Base-by-base conservation (phyloP, 2,329 filamentous ascomycete genomes). In the Dendryphion nanum region DNA sequence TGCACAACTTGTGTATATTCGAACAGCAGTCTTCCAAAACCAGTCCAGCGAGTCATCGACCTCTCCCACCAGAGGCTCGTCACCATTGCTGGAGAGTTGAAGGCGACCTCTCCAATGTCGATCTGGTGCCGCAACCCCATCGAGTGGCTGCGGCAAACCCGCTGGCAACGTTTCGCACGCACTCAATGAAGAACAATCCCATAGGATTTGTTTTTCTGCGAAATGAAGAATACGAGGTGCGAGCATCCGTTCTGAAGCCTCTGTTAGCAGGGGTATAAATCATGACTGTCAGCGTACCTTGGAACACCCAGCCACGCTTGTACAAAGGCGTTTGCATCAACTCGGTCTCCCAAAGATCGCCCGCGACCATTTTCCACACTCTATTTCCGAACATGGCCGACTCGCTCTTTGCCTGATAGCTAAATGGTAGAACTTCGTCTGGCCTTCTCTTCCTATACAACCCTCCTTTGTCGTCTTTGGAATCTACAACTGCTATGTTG, bases 401-500 rank as follows among this genome's bases (percentile, higher is more conserved):
- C 6, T 30, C 29, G 3, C 30, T 41, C 4, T 29, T 16, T 3
- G 42, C 19, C 14, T 40, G 15, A 20, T 48, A 59, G n/a, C 21
- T 32, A 3, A 40, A 42, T 1, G 51, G 51, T 4, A 46, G 20
- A 10, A 61, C 33, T 6, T 45, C 39, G 2, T 37, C 7, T 2
- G 47, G 40, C 7, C 48, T 36, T 21, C 59, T 44, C 1, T 30
- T 6, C 2, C 59, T 48, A 32, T 55, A 62, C 2, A 48, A 18
- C 1, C 59, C 59, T 6, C 50, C 45, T 1, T 15, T 26, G n/a
- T 44, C 43, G 26, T 55, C 42, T 2, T 12, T 7, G 0, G 57
- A 47, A 33, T 59, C 57, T 6, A 41, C 53, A 28, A 47, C 41
- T 1, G 56, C 55, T 23, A 63, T 53, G 28, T 62, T 64, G 28